Conservation (phyloP, 495 filamentous ascomycete species). For the Lepidopterella palustris region DNA sequence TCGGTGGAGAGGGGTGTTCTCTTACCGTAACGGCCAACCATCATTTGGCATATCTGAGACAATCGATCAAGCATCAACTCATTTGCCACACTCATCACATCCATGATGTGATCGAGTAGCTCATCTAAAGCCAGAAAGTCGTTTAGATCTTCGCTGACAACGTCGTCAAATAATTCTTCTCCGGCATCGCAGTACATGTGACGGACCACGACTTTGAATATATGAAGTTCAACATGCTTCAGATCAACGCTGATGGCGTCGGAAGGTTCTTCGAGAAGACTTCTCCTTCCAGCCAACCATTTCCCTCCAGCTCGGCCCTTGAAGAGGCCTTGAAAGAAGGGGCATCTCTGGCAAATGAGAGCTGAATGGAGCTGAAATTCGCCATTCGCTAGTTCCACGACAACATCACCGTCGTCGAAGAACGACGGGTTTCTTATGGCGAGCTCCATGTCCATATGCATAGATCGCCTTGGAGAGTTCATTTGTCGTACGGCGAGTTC, state of each 20-base stretch:
- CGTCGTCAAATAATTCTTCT: conserved; percentile 71
- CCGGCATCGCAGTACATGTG: conserved; percentile 82
- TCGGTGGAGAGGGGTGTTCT: background rate
- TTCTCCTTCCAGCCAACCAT: conserved; percentile 71
- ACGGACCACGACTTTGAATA: conserved; percentile 72
- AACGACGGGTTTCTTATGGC: conserved; percentile 62
- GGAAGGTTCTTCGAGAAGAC: conserved; percentile 39
- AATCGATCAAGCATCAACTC: conserved; percentile 92
- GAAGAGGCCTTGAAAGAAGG: conserved; percentile 88
- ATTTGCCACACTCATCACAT: conserved; percentile 83
- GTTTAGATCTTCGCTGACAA: conserved; percentile 63
- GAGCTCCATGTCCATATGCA: conserved; percentile 60
- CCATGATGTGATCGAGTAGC: conserved; percentile 82
- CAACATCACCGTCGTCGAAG: conserved; percentile 66
- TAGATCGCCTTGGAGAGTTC: conserved; percentile 52
- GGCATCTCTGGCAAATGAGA: conserved; percentile 75
- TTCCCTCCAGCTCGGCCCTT: conserved; percentile 72
- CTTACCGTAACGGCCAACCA: conserved; percentile 76
- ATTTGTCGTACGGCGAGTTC: conserved; percentile 72
- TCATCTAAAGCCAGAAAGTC: conserved; percentile 74
- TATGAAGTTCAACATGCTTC: conserved; percentile 62
- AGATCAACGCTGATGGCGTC: conserved; percentile 64
- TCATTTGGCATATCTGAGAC: conserved; percentile 79
- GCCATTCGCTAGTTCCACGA: conserved; percentile 66
- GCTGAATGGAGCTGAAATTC: conserved; percentile 63